Conservation (phyloP, 306 rosid species). For the Pyrus betulifolia region DNA sequence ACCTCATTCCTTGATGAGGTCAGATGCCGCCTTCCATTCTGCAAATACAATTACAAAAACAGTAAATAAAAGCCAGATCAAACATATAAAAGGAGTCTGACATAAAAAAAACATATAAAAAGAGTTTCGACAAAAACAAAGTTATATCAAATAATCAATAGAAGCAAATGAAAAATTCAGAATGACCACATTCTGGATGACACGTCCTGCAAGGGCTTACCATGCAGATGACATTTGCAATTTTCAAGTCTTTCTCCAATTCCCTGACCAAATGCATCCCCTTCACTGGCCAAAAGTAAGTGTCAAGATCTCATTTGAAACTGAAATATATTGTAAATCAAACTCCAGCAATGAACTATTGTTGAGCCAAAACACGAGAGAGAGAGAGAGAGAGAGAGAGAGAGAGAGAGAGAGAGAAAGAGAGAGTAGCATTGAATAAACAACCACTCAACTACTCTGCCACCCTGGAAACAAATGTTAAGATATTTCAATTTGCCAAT, state of each 20-base stretch:
- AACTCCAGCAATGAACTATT: neutral
- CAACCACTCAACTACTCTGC: neutral
- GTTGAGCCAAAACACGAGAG: neutral
- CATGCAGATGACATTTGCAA: slow-evolving; percentile 97
- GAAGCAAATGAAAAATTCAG: slow-evolving; percentile 5
- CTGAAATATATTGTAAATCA: slow-evolving; percentile 2
- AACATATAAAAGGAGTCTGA: neutral
- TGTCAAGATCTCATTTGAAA: slow-evolving; percentile 47
- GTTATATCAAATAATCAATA: neutral
- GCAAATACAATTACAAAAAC: slow-evolving; percentile 27
- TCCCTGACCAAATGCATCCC: slow-evolving; percentile 99
- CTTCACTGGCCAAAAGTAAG: slow-evolving; percentile 99
- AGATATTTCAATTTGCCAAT: neutral
- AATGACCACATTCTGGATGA: slow-evolving; percentile 5
- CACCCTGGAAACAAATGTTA: neutral
- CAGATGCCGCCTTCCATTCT: slow-evolving; percentile 98
- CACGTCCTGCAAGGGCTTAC: slow-evolving; percentile 38
- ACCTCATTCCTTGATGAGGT: slow-evolving; percentile 87
- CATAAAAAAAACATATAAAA: no score
- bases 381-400: neutral
- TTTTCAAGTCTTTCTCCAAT: slow-evolving; percentile 89
- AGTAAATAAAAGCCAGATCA: slow-evolving; percentile 18
- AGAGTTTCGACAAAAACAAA: no score
- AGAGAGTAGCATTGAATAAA: neutral
- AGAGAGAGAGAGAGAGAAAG: neutral